phyloP scores from a whole-genome alignment of 2,329 filamentous ascomycete genomes.

The Exophiala dermatitidis region DNA sequence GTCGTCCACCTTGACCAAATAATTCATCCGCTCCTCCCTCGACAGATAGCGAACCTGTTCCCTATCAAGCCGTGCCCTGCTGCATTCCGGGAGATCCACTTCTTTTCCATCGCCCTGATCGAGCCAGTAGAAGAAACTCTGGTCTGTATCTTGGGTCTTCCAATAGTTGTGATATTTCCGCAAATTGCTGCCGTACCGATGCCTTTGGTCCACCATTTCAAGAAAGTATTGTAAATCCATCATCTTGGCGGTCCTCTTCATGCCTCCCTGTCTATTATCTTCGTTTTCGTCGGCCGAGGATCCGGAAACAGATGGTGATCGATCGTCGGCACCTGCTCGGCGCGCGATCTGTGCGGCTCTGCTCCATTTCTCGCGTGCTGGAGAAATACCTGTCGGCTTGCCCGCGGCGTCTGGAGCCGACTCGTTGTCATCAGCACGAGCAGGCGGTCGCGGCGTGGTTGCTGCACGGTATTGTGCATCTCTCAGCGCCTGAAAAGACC shows the following conservation, averaged over 20 bases:
- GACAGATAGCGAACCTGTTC: conserved; percentile 80
- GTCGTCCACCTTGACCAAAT: conserved; percentile 67
- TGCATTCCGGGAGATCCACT: conserved; percentile 63
- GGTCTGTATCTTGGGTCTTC: conserved; percentile 66
- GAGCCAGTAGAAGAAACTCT: conserved; percentile 94
- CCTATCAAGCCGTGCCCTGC: conserved; percentile 64
- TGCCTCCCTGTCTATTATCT: conserved; percentile 48
- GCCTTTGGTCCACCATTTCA: conserved; percentile 79
- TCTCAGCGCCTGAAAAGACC: conserved; percentile 44
- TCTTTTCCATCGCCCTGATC: conserved; percentile 69
- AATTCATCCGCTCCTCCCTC: conserved; percentile 71
- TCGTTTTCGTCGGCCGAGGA: conserved; percentile 26
- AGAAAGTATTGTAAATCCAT: conserved; percentile 83
- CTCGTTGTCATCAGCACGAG: background rate
- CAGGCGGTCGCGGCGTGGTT: conserved; percentile 38
- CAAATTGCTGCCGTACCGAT: conserved; percentile 79
- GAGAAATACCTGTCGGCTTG: conserved; percentile 26
- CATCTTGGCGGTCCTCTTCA: conserved; percentile 57
- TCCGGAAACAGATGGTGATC: conserved; percentile 27
- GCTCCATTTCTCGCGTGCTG: conserved; percentile 65
- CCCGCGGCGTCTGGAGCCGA: background rate
- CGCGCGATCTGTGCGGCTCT: conserved; percentile 63
- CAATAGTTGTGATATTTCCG: conserved; percentile 76
- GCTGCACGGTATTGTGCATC: conserved; percentile 51
- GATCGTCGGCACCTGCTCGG: conserved; percentile 63